Base-by-base conservation (phyloP, 192 early-diverging fungal species). In the Mycoemilia scoparia region DNA sequence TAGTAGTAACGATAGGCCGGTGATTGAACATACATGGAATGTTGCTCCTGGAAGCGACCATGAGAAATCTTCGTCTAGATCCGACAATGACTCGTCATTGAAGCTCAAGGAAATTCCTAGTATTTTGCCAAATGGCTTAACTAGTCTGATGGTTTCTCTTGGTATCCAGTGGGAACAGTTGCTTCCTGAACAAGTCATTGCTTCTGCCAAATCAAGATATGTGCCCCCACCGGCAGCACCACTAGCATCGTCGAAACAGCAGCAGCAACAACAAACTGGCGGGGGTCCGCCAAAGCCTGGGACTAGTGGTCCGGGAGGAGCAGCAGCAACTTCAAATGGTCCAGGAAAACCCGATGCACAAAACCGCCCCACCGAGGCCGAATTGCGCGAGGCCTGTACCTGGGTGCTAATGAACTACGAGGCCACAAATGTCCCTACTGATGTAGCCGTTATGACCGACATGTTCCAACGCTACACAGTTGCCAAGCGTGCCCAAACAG, bases 321-420 rank as follows among this genome's bases (percentile, higher is more conserved):
- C 36, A 35, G 45, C 29, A 1, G 20, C 43, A 25, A 10, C 36
- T 29, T 24, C 8, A 14, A 15, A 34, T 19, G 21, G 13, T 31
- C 7, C 28, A 24, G 14, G 17, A 28, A 29, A 20, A 15, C 31
- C 24, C 18, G 34, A 35, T 0, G 25, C 49, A 6, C 37, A 33
- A 20, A 19, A 32, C 15, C 60, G 45, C 12, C 60, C 60, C 8
- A 57, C 60, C 3, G 60, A 63, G 38, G 54, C 49, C 0, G 60
- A 63, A 43, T 43, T 63, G 36, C 60, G 60, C 14, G 60, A 63
- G 35, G 60, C 60, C 6, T 63, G 60, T 13, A 63, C 60, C 4
- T 63, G 60, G 60, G 60, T 57, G 12, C 39, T 63, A 18, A 45
- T 63, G 7, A 63, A 63, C 49, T 63, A 63, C 27, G 60, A 63